Evolutionary conservation across 192 early-diverging fungal species (phyloP).

Genomic region (Thamnidium elegans): DNA sequence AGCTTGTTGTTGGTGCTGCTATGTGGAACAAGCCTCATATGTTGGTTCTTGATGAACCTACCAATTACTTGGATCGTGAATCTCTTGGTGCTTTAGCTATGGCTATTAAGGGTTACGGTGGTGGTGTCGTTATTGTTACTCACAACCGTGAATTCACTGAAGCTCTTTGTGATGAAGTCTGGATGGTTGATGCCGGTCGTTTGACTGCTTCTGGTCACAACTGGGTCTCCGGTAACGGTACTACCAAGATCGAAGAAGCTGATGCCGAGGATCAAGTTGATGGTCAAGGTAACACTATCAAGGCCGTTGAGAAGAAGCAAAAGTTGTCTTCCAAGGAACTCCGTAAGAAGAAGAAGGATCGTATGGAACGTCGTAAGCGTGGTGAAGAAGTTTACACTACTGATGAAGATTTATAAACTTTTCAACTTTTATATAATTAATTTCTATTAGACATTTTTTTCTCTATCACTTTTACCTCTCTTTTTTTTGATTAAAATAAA

Average conservation of each 20-base stretch:
- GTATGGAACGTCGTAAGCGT: conserved; percentile 55
- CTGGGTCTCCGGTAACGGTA: conserved; percentile 52
- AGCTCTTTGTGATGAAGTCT: conserved; percentile 69
- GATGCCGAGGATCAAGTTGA: conserved; percentile 54
- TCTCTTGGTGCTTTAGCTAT: conserved; percentile 63
- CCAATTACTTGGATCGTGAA: conserved; percentile 66
- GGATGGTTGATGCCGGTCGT: conserved; percentile 67
- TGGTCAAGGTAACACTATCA: conserved; percentile 74
- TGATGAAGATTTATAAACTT: conserved; percentile 18
- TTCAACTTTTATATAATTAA: too few relatives aligned
- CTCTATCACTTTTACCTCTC: too few relatives aligned
- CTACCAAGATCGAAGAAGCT: conserved; percentile 46
- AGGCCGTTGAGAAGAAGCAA: conserved; percentile 61
- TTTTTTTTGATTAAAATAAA: too few relatives aligned
- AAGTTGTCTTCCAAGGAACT: conserved; percentile 52
- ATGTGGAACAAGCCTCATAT: conserved; percentile 90
- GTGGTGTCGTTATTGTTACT: conserved; percentile 82
- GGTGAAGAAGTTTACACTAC: conserved; percentile 46
- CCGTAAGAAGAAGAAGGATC: conserved; percentile 59
- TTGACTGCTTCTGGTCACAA: conserved; percentile 50
- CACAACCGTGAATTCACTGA: conserved; percentile 83
- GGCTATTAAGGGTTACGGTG: conserved; percentile 74
- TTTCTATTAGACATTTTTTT: too few relatives aligned
- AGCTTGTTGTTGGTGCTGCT: conserved; percentile 80
- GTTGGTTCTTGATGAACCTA: conserved; percentile 90